These are phyloP conservation scores for Scleroderma bovista DNA, from an alignment of 768 basidiomycete species.

Conservation along the genomic window DNA sequence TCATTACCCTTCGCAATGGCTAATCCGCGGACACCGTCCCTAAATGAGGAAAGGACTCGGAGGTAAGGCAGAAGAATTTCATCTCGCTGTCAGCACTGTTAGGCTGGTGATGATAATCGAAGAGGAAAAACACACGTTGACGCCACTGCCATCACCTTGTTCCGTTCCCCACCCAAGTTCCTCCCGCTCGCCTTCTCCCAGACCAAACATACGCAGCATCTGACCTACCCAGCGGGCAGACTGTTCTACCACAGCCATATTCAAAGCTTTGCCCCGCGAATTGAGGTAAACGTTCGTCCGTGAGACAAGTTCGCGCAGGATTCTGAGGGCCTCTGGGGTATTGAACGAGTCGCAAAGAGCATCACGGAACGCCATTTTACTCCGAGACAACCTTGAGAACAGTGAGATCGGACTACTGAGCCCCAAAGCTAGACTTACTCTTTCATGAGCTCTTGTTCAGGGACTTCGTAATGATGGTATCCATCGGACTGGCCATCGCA, in stretches of 20 bases:
- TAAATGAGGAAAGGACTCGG: conserved; percentile 78
- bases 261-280: conserved; percentile 49
- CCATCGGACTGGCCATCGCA: conserved; percentile 50
- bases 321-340: conserved; percentile 76
- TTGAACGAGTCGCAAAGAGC: conserved; percentile 98
- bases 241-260: conserved; percentile 59
- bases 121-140: conserved; percentile 38
- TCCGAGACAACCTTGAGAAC: conserved; percentile 56
- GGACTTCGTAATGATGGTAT: conserved; percentile 56
- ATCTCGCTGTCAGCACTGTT: conserved; percentile 56
- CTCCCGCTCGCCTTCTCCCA: conserved; percentile 60
- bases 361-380: conserved; percentile 72
- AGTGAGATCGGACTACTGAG: conserved; percentile 4
- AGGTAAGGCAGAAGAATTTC: conserved; percentile 87
- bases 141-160: conserved; percentile 30
- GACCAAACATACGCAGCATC: conserved; percentile 76
- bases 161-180: conserved; percentile 88
- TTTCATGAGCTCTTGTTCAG: conserved; percentile 63
- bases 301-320: conserved; percentile 77
- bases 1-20: conserved; percentile 68
- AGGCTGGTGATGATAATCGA: not conserved
- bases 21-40: conserved; percentile 79
- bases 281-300: conserved; percentile 87
- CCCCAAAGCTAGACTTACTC: conserved; percentile 39
- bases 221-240: conserved; percentile 63